Conservation (phyloP, 257 asterid species). For the Nicotiana tabacum region DNA sequence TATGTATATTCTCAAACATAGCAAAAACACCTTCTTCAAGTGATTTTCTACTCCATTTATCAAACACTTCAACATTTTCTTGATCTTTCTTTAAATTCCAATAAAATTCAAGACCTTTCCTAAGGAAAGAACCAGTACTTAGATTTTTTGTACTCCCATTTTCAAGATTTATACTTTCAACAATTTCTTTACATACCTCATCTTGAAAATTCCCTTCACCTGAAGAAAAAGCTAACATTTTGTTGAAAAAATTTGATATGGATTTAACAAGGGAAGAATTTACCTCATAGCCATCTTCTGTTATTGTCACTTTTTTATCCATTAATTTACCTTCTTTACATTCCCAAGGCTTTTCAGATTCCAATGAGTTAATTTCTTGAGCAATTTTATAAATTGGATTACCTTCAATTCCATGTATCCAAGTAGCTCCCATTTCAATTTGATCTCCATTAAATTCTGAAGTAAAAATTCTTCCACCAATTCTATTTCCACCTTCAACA, state of each 20-base stretch:
- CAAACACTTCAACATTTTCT: conserved; percentile 14
- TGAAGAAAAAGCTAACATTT: conserved; percentile 63
- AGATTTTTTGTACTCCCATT: conserved; percentile 10
- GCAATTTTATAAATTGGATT: conserved; percentile 78
- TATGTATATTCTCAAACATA: conserved; percentile 64
- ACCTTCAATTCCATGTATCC: conserved; percentile 90
- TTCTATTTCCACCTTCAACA: conserved; percentile 58
- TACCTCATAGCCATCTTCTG: conserved; percentile 61
- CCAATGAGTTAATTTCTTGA: conserved; percentile 27
- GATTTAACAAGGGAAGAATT: conserved; percentile 49
- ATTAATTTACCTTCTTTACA: conserved; percentile 50
- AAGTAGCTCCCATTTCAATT: conserved; percentile 85
- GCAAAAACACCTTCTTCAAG: conserved; percentile 15
- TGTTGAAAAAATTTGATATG: conserved; percentile 45
- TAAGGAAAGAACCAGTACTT: conserved; percentile 51
- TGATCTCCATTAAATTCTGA: conserved; percentile 67
- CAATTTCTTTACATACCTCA: conserved; percentile 5
- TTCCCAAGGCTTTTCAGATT: conserved; percentile 74
- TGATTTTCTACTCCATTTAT: conserved; percentile 19
- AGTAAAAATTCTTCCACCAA: conserved; percentile 61
- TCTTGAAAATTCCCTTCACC: conserved; percentile 25
- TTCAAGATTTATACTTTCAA: conserved; percentile 10
- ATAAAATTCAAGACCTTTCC: conserved; percentile 55
- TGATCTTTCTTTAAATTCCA: conserved; percentile 23
- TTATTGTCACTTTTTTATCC: conserved; percentile 47